Evolutionary conservation across 2,329 filamentous ascomycete genomes (phyloP).

Genomic region (Trichoderma koningii): DNA sequence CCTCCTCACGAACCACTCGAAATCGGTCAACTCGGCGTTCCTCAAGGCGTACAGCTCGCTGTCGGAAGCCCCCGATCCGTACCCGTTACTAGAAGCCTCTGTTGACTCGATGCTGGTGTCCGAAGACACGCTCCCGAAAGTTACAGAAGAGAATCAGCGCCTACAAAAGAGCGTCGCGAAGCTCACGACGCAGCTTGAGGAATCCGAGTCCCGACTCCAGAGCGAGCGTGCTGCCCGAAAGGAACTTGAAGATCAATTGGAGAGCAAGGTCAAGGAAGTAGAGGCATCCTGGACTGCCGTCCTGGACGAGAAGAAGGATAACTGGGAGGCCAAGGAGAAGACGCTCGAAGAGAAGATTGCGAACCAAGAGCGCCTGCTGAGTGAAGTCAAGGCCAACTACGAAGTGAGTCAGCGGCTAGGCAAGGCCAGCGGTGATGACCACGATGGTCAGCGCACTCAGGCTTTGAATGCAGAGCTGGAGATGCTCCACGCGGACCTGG

Average conservation of each 20-base stretch:
- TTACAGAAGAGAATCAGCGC: slow-evolving; percentile 85
- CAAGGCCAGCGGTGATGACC: slow-evolving; percentile 63
- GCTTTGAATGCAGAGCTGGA: slow-evolving; percentile 89
- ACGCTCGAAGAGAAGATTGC: slow-evolving; percentile 90
- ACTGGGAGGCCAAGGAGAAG: slow-evolving; percentile 94
- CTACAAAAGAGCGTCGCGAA: slow-evolving; percentile 76
- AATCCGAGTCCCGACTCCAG: slow-evolving; percentile 78
- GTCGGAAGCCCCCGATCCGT: slow-evolving; percentile 94
- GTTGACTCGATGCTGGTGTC: slow-evolving; percentile 91
- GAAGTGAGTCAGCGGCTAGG: slow-evolving; percentile 92
- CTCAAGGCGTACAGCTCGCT: slow-evolving; percentile 89
- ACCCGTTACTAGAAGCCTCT: slow-evolving; percentile 92
- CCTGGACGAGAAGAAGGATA: slow-evolving; percentile 88
- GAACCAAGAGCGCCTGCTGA: slow-evolving; percentile 87
- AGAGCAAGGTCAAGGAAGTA: slow-evolving; percentile 82
- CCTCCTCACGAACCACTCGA: slow-evolving; percentile 91
- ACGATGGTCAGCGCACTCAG: slow-evolving; percentile 59
- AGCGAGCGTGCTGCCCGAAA: slow-evolving; percentile 72
- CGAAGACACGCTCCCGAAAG: slow-evolving; percentile 87
- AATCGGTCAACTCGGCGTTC: slow-evolving; percentile 89
- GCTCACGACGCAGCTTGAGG: slow-evolving; percentile 79
- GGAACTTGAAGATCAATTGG: slow-evolving; percentile 74
- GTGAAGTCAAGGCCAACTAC: slow-evolving; percentile 94
- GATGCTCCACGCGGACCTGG: slow-evolving; percentile 87
- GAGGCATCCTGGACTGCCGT: slow-evolving; percentile 89